Evolutionary conservation across 208 protist genomes (phyloP).

Genomic region (Trypanosoma brucei): DNA sequence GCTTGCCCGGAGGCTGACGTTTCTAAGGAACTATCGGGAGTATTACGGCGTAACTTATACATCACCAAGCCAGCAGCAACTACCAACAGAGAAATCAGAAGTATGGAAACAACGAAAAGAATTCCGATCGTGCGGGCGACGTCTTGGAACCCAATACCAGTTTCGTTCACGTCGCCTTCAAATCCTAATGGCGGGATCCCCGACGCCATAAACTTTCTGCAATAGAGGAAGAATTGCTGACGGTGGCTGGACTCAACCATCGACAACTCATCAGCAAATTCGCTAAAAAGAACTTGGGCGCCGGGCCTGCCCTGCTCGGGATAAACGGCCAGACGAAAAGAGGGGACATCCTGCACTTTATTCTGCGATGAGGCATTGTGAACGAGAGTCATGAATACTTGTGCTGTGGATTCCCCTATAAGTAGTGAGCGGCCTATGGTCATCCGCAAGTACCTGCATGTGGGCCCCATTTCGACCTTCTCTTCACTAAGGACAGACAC

Average conservation of each 20-base stretch:
- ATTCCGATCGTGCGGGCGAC: background rate
- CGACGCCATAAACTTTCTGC: background rate
- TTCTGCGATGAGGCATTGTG: constrained; percentile 14
- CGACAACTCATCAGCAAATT: too few species aligned
- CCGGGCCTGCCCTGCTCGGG: background rate
- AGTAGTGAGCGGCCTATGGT: background rate
- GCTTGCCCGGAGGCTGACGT: too few species aligned
- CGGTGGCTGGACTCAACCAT: too few species aligned
- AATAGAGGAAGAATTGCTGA: background rate
- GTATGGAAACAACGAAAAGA: background rate
- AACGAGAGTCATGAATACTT: constrained; percentile 12
- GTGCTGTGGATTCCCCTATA: background rate
- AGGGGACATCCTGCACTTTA: background rate
- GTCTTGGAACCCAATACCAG: background rate
- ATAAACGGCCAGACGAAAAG: constrained; percentile 4
- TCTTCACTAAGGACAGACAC: background rate
- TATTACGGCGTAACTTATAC: too few species aligned
- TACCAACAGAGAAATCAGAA: background rate
- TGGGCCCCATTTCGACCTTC: background rate
- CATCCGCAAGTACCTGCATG: constrained; percentile 9
- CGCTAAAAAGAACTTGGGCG: too few species aligned
- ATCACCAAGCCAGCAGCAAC: background rate
- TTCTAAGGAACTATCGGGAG: too few species aligned
- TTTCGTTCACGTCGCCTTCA: background rate
- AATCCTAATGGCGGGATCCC: background rate